Evolutionary conservation across 345 rosid species (phyloP).

Genomic region (Combretum micranthum): DNA sequence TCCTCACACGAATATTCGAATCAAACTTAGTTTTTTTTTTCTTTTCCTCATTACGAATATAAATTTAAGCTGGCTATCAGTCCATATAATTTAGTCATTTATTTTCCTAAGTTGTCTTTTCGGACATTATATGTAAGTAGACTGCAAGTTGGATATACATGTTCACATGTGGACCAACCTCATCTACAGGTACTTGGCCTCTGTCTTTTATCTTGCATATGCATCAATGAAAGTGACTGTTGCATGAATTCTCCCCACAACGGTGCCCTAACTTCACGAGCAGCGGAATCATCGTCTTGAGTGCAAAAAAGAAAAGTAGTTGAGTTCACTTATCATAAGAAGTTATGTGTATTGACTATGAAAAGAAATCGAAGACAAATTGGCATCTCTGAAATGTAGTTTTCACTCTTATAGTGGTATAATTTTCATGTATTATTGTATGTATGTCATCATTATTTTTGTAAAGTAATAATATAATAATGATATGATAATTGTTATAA

Average conservation of each 20-base stretch:
- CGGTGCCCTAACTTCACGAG: conserved; percentile 7
- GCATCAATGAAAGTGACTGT: conserved; percentile 5
- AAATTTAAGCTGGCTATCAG: not conserved
- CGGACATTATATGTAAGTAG: not conserved
- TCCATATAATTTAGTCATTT: not conserved
- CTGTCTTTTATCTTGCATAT: not conserved
- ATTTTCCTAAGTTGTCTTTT: not conserved
- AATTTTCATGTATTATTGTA: too few species aligned
- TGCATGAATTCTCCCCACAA: not conserved
- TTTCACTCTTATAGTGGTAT: too few species aligned
- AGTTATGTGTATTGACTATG: not conserved
- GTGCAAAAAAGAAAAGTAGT: not conserved
- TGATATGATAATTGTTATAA: too few species aligned
- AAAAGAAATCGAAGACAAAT: too few species aligned
- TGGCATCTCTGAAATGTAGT: too few species aligned
- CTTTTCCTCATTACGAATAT: too few species aligned
- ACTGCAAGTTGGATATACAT: not conserved
- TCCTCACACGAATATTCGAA: too few species aligned
- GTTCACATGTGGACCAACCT: conserved; percentile 2
- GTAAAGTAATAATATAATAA: too few species aligned
- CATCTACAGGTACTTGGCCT: not conserved
- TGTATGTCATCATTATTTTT: too few species aligned
- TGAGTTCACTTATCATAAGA: conserved; percentile 1
- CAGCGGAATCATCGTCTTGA: not conserved
- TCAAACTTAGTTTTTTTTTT: not conserved